phyloP scores from a whole-genome alignment of 1,139 yeast genomes.

The Pichia sp. region DNA sequence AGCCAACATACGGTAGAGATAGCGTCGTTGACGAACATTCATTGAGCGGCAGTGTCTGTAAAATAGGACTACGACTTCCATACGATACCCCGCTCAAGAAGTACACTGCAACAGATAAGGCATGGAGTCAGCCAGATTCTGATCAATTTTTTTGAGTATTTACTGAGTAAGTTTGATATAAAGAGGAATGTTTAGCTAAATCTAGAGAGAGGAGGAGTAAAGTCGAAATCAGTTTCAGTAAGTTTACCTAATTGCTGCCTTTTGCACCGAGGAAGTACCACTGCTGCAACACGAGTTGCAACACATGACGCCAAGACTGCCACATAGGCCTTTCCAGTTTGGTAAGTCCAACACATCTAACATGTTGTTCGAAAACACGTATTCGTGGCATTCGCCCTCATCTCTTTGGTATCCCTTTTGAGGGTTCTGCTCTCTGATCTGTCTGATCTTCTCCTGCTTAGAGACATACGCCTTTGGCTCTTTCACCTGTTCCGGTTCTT shows the following conservation, averaged over 20 bases:
- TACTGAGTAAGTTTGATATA: not conserved
- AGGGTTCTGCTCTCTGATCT: conserved; percentile 3
- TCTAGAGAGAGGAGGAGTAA: not conserved
- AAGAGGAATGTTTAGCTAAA: not conserved
- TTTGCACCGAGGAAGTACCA: conserved; percentile 14
- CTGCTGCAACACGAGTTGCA: conserved; percentile 16
- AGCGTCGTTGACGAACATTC: conserved; percentile 19
- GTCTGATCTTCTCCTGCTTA: conserved; percentile 14
- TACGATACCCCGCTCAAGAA: conserved; percentile 46
- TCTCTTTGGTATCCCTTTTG: conserved; percentile 17
- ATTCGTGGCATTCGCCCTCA: conserved; percentile 30
- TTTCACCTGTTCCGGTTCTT: conserved; percentile 12
- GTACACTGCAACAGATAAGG: conserved; percentile 40
- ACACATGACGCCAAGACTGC: conserved; percentile 10
- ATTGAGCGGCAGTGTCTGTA: conserved; percentile 8
- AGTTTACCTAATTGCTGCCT: conserved; percentile 1
- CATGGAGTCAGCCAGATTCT: conserved; percentile 42
- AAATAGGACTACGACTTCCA: conserved; percentile 39
- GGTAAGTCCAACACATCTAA: conserved; percentile 19
- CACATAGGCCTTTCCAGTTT: not conserved
- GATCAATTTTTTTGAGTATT: conserved; percentile 7
- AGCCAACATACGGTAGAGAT: conserved; percentile 43
- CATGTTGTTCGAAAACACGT: conserved; percentile 21
- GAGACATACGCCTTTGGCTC: conserved; percentile 14
- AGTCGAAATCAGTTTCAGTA: not conserved